phyloP scores from a whole-genome alignment of 2,329 filamentous ascomycete species.

The Periconia digitata region DNA sequence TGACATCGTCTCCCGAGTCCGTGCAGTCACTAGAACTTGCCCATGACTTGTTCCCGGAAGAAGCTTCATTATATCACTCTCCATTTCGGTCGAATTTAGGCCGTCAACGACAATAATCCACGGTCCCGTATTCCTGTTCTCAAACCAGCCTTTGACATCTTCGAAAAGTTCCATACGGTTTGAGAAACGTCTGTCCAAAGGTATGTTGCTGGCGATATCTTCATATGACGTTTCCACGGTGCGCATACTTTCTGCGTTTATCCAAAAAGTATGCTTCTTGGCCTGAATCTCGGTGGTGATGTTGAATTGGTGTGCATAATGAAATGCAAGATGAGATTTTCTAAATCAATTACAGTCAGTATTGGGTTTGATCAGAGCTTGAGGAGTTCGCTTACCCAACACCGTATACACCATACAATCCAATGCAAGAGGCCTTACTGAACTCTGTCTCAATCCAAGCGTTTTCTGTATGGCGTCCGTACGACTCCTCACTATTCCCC shows the following conservation, averaged over 20 bases:
- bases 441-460: too few species aligned
- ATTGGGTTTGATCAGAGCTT: not conserved
- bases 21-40: conserved; percentile 1
- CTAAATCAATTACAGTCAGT: not conserved
- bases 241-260: not conserved
- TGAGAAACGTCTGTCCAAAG: not conserved
- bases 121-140: not conserved
- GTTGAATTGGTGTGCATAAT: not conserved
- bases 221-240: not conserved
- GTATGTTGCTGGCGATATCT: not conserved
- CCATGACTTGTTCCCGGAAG: not conserved
- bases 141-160: not conserved
- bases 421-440: not conserved
- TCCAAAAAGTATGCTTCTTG: conserved; percentile 7
- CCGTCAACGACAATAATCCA: conserved; percentile 5
- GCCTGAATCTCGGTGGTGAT: not conserved
- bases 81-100: not conserved
- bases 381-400: not conserved
- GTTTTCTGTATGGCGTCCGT: too few species aligned
- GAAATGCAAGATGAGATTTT: conserved; percentile 3
- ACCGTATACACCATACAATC: not conserved
- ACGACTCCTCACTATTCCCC: too few species aligned
- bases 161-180: too few species aligned
- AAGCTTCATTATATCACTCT: not conserved
- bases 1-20: not conserved